Base-by-base conservation (phyloP, 352 stramenopile genomes). In the Globisporangium carolinianum region DNA sequence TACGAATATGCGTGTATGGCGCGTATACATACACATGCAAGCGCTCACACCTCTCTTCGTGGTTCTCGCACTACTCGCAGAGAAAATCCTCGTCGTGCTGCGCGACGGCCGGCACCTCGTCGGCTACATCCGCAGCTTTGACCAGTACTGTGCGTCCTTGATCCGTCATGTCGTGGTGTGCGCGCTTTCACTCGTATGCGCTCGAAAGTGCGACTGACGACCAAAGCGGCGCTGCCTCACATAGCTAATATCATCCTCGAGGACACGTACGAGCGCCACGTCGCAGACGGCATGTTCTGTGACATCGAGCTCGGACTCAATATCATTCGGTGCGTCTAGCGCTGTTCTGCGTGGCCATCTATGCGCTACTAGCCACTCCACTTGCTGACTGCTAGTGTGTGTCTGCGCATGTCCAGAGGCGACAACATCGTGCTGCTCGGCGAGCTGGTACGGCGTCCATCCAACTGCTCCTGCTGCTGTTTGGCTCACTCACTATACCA, bases 271-370 rank as follows among this genome's bases (percentile, higher is more conserved):
- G 91, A 97, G 68, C 85, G 91, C 62, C 81, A 95, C 58, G 80
- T 95, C 41, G 80, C 87, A 37, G 78, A 77, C 51, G 77, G 76
- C 41, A 79, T 97, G 58, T 98, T 98, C 71, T 95, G 94, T 45
- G 96, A 99, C 63, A 96, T 98, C 58, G 82, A 96, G 58, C 69
- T 98, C 48, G 94, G 94, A 35, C 70, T 99, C n/a, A 98, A 98
- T 72, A 91, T 99, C 63, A 94, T 99, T 50, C 83, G 95, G 72
- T 94, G 60, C 24, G 43, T 41, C 39, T 41, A 9, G 9, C n/a
- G 24, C 48, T 55, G 9, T 41, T 11, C 10, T 35, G 5, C 3
- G 3, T 2, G 35, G 47, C 14, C 18, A 39, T 14, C 24, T 24
- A 6, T n/a, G 24, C 24, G 24, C 24, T 24, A 24, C 24, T 24